These are phyloP conservation scores for Pythium rishiriense DNA, from an alignment of 352 stramenopile genomes.

Conservation along the genomic window DNA sequence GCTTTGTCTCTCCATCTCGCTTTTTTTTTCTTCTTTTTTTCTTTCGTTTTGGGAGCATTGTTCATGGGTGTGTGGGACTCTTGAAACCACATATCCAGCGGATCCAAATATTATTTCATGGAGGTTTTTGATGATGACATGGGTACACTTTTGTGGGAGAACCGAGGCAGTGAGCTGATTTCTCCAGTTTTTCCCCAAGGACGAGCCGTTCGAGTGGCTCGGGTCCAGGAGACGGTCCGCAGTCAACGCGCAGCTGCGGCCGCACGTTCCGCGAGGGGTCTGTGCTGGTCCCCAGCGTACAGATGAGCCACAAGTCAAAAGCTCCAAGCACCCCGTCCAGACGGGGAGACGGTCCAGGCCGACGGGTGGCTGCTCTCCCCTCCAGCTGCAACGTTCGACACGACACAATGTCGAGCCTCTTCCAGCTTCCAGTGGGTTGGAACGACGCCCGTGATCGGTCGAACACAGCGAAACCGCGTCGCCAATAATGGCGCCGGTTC, in stretches of 20 bases:
- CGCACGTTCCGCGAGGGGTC: conserved; percentile 3
- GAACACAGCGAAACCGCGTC: too few relatives aligned
- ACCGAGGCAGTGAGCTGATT: background rate
- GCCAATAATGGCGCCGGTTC: too few relatives aligned
- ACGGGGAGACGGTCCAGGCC: background rate
- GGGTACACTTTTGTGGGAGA: conserved; percentile 4
- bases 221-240: background rate
- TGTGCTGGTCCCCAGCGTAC: background rate
- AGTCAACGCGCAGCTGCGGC: background rate
- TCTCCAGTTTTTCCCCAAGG: background rate
- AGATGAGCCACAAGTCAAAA: conserved; percentile 4
- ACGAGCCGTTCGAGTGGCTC: background rate
- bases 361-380: conserved; percentile 10
- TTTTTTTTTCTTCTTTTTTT: too few relatives aligned
- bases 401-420: too few relatives aligned
- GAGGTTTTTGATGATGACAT: background rate
- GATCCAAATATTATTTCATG: background rate
- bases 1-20: too few relatives aligned
- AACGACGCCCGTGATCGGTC: too few relatives aligned
- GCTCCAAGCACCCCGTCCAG: conserved; percentile 6
- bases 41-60: background rate
- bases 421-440: too few relatives aligned
- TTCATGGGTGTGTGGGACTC: too few relatives aligned
- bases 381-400: conserved; percentile 1
- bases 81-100: background rate